Evolutionary conservation across 2,329 filamentous ascomycete genomes (phyloP).

Genomic region (Fusarium phyllophilum): DNA sequence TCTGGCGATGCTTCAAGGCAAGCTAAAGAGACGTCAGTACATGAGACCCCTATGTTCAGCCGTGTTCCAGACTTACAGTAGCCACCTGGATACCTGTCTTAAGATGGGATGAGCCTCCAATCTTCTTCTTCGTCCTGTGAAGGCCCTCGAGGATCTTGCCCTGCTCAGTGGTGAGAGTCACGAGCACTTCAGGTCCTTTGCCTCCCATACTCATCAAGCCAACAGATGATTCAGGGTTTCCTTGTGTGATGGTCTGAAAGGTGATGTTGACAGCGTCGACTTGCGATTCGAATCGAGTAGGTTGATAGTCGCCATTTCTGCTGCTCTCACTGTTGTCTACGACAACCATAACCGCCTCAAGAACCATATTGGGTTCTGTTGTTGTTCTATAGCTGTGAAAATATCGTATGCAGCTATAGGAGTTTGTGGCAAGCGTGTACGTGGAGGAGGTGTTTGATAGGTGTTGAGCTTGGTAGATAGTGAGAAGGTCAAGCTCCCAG

Average conservation of each 20-base stretch:
- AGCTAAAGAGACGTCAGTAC: slow-evolving; percentile 66
- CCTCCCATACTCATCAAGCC: slow-evolving; percentile 99
- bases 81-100: slow-evolving; percentile 96
- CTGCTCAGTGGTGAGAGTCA: slow-evolving; percentile 94
- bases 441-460: slow-evolving; percentile 9
- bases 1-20: slow-evolving; percentile 96
- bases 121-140: slow-evolving; percentile 89
- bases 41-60: not conserved
- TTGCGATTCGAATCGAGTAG: slow-evolving; percentile 96
- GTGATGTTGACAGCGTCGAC: slow-evolving; percentile 93
- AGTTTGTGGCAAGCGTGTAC: slow-evolving; percentile 1
- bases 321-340: slow-evolving; percentile 99
- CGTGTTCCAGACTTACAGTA: slow-evolving; percentile 69
- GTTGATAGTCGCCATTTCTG: slow-evolving; percentile 92
- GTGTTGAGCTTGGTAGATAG: slow-evolving; percentile 39
- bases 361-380: slow-evolving; percentile 79
- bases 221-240: slow-evolving; percentile 96
- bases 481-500: slow-evolving; percentile 46
- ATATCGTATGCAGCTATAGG: slow-evolving; percentile 1
- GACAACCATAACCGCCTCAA: slow-evolving; percentile 99
- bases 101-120: slow-evolving; percentile 87
- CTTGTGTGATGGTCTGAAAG: slow-evolving; percentile 94
- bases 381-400: slow-evolving; percentile 8
- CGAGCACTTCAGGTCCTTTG: slow-evolving; percentile 95
- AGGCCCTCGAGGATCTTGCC: slow-evolving; percentile 94